Conservation (phyloP, 2,329 filamentous ascomycete genomes). For the Piedraia hortae region DNA sequence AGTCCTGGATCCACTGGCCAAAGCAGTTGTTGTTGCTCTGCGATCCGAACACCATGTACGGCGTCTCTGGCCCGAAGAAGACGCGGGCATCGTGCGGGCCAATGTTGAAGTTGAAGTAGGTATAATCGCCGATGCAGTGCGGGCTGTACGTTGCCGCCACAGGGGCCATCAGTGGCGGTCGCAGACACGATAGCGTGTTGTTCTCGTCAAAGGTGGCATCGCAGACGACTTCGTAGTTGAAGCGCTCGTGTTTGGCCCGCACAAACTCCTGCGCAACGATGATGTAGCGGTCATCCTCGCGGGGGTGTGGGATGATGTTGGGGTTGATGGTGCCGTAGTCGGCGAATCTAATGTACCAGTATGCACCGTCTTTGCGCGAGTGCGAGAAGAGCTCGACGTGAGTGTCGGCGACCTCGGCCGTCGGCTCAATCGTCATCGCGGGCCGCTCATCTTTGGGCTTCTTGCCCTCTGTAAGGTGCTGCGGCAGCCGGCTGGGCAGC, state of each 20-base stretch:
- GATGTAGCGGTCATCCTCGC: slow-evolving; percentile 20
- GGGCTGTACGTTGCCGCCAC: slow-evolving; percentile 20
- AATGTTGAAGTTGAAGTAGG: slow-evolving; percentile 18
- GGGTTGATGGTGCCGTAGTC: slow-evolving; percentile 22
- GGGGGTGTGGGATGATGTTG: slow-evolving; percentile 30
- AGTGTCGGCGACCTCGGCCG: slow-evolving; percentile 1
- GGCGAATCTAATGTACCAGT: slow-evolving; percentile 24
- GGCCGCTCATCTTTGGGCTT: too few relatives aligned
- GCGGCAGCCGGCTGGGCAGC: too few relatives aligned
- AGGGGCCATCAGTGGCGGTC: slow-evolving; percentile 17
- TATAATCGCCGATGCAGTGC: slow-evolving; percentile 20
- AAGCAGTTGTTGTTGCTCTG: slow-evolving; percentile 28
- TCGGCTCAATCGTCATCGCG: too few relatives aligned
- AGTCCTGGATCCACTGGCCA: slow-evolving; percentile 28
- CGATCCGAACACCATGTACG: slow-evolving; percentile 27
- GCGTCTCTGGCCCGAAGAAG: slow-evolving; percentile 24
- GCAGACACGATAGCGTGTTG: slow-evolving; percentile 17
- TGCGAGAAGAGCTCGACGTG: slow-evolving; percentile 18
- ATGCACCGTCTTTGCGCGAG: slow-evolving; percentile 20
- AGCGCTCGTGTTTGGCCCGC: slow-evolving; percentile 2
- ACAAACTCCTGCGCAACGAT: slow-evolving; percentile 15
- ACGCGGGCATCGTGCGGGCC: slow-evolving; percentile 32
- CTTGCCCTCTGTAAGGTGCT: too few relatives aligned
- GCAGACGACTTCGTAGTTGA: slow-evolving; percentile 16
- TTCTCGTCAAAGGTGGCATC: slow-evolving; percentile 21